Evolutionary conservation across 495 filamentous ascomycete genomes (phyloP).

Genomic region (Eremomyces bilateralis): DNA sequence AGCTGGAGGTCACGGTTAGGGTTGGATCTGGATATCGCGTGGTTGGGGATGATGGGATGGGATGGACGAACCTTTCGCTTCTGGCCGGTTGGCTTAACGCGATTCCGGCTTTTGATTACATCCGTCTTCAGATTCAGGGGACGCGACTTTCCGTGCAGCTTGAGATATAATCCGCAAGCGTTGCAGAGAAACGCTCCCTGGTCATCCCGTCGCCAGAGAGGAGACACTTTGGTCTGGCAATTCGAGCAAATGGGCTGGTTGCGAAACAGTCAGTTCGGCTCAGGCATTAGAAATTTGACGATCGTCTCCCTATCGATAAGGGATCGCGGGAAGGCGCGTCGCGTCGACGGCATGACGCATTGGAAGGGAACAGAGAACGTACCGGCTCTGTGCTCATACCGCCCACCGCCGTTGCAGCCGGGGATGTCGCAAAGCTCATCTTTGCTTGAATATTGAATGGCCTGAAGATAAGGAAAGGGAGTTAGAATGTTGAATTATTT

Average conservation of each 20-base stretch:
- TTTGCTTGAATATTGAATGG: no score
- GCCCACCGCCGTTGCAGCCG: constrained; percentile 44
- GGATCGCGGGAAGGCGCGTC: constrained; percentile 1
- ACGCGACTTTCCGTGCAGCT: constrained; percentile 79
- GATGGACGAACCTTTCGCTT: constrained; percentile 61
- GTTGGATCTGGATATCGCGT: not conserved
- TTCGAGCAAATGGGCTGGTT: constrained; percentile 90
- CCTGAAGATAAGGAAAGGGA: no score
- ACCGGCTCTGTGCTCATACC: constrained; percentile 11
- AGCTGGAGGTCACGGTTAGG: constrained; percentile 3
- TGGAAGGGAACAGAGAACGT: not conserved
- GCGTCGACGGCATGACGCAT: not conserved
- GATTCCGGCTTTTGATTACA: constrained; percentile 97
- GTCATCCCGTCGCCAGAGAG: constrained; percentile 94
- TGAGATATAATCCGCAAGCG: constrained; percentile 90
- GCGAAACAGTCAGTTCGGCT: constrained; percentile 2
- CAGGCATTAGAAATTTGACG: constrained; percentile 5
- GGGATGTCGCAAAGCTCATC: constrained; percentile 39
- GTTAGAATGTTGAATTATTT: no score
- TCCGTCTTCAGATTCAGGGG: constrained; percentile 97
- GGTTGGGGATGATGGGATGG: not conserved
- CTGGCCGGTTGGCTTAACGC: constrained; percentile 78
- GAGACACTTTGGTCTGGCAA: constrained; percentile 86
- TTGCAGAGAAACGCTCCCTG: constrained; percentile 95
- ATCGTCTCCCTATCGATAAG: constrained; percentile 5